Conservation (phyloP, 2,329 filamentous ascomycete genomes). For the Colletotrichum plurivorum region DNA sequence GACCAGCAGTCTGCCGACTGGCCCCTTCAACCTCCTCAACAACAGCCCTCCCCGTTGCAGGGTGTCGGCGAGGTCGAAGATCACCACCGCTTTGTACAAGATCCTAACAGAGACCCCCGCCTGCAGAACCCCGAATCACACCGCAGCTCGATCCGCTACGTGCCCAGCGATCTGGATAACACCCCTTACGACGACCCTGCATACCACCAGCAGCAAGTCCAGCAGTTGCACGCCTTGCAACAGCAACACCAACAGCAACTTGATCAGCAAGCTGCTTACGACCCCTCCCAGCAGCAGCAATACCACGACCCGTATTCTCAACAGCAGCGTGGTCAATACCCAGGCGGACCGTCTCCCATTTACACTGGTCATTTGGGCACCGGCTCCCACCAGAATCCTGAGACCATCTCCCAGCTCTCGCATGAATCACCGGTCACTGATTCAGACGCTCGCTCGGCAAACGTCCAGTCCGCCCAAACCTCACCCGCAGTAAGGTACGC, state of each 20-base stretch:
- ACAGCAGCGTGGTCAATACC: constrained; percentile 47
- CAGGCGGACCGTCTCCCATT: constrained; percentile 51
- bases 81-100: constrained; percentile 50
- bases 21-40: constrained; percentile 48
- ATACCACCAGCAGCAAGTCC: constrained; percentile 57
- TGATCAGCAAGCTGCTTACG: constrained; percentile 56
- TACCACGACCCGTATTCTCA: constrained; percentile 47
- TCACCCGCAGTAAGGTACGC: constrained; percentile 59
- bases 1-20: constrained; percentile 51
- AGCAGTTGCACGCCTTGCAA: constrained; percentile 47
- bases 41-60: constrained; percentile 61
- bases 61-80: constrained; percentile 58
- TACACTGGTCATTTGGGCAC: constrained; percentile 53
- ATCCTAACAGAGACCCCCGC: constrained; percentile 56
- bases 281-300: constrained; percentile 55
- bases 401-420: constrained; percentile 74
- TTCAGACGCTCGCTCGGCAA: constrained; percentile 58
- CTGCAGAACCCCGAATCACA: constrained; percentile 57
- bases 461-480: constrained; percentile 59
- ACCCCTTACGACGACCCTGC: constrained; percentile 62
- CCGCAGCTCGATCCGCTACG: constrained; percentile 62
- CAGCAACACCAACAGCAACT: constrained; percentile 53
- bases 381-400: constrained; percentile 62
- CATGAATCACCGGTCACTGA: constrained; percentile 71
- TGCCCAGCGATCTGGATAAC: constrained; percentile 60